phyloP scores from a whole-genome alignment of 495 filamentous ascomycete genomes.

The Aspergillus incahuasiensis region DNA sequence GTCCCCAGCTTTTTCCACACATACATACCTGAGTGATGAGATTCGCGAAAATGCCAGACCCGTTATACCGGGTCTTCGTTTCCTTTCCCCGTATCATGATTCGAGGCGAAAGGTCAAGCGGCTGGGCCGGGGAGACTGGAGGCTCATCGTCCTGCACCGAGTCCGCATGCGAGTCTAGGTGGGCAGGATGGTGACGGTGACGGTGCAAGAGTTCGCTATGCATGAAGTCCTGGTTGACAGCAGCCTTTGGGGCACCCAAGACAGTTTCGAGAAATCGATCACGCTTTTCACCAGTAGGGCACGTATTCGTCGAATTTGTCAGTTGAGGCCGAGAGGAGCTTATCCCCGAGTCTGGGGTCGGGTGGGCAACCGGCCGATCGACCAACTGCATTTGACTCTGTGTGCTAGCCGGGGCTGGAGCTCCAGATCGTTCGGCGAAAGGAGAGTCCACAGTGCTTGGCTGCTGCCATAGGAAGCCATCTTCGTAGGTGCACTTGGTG shows the following conservation, averaged over 20 bases:
- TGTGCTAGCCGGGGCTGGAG: slow-evolving; percentile 5
- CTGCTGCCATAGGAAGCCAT: slow-evolving; percentile 46
- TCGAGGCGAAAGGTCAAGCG: slow-evolving; percentile 35
- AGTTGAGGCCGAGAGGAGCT: slow-evolving; percentile 30
- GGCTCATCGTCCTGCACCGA: slow-evolving; percentile 17
- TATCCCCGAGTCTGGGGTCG: slow-evolving; percentile 36
- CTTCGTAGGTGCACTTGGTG: slow-evolving; percentile 41
- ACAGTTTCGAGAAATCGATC: slow-evolving; percentile 43
- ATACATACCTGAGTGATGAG: slow-evolving; percentile 31
- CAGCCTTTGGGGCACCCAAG: slow-evolving; percentile 39
- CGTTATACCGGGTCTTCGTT: slow-evolving; percentile 41
- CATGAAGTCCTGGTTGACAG: slow-evolving; percentile 36
- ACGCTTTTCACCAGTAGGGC: slow-evolving; percentile 22
- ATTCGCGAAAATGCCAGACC: slow-evolving; percentile 42
- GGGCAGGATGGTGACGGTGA: slow-evolving; percentile 18
- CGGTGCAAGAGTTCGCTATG: slow-evolving; percentile 32
- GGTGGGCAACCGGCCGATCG: slow-evolving; percentile 26
- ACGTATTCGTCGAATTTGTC: slow-evolving; percentile 8
- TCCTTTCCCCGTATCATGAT: slow-evolving; percentile 44
- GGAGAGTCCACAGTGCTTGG: slow-evolving; percentile 33
- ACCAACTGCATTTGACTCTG: slow-evolving; percentile 13
- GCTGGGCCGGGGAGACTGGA: slow-evolving; percentile 31
- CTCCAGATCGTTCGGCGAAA: slow-evolving; percentile 30
- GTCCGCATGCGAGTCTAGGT: slow-evolving; percentile 4
- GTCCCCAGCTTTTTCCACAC: too few relatives aligned